Conservation (phyloP, 2,329 filamentous ascomycete genomes). For the Ilyonectria robusta region DNA sequence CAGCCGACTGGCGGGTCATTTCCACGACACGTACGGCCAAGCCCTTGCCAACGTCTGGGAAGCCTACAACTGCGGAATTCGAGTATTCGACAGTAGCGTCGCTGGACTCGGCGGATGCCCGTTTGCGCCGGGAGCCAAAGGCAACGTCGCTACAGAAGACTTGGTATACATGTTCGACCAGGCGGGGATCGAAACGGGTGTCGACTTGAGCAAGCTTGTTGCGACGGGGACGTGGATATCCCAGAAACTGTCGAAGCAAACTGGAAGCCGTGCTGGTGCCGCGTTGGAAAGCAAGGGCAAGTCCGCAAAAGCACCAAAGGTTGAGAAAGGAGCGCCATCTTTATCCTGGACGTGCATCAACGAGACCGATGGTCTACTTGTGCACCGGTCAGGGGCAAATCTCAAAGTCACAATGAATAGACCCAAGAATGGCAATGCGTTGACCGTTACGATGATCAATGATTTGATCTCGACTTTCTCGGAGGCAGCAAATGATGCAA, state of each 20-base stretch:
- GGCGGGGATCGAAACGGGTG: constrained; percentile 53
- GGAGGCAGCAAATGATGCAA: constrained; percentile 40
- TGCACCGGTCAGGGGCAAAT: constrained; percentile 50
- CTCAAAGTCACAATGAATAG: constrained; percentile 49
- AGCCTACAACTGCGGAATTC: constrained; percentile 73
- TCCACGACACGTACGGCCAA: constrained; percentile 81
- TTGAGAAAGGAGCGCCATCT: neutral
- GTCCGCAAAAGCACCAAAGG: neutral
- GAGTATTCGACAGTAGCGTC: constrained; percentile 71
- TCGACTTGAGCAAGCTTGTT: constrained; percentile 66
- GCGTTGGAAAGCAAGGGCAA: constrained; percentile 49
- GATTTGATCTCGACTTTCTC: constrained; percentile 50
- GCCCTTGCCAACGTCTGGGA: constrained; percentile 77
- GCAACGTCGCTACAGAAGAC: constrained; percentile 25
- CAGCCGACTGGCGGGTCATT: constrained; percentile 73
- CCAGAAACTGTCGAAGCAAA: constrained; percentile 60
- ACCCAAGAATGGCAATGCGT: constrained; percentile 56
- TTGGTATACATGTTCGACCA: constrained; percentile 27
- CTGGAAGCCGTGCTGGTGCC: constrained; percentile 63
- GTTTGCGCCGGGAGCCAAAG: constrained; percentile 29
- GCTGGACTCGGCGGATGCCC: constrained; percentile 26
- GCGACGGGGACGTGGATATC: constrained; percentile 73
- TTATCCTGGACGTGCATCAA: constrained; percentile 20
- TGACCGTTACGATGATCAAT: constrained; percentile 55
- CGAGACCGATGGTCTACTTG: constrained; percentile 38